A percentile compares a stretch with the other conserved stretches of the same genome.
Evolutionary conservation across 2,329 filamentous ascomycete species (phyloP).

Genomic region (Fusarium guadeloupense): DNA sequence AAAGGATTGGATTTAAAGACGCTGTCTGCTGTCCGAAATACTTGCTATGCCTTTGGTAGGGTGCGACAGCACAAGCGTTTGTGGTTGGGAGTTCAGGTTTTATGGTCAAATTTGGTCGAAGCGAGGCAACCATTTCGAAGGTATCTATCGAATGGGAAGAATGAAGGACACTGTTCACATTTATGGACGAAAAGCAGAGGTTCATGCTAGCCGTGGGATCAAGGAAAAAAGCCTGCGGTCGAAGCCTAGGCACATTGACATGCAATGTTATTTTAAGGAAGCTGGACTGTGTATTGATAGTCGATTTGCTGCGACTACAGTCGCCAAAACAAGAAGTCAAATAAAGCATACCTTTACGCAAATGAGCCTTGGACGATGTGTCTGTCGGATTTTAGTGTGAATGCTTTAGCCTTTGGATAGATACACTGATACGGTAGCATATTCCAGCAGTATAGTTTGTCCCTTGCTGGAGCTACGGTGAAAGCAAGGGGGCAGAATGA

Average conservation of each 20-base stretch:
- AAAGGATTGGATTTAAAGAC: conserved; percentile 37
- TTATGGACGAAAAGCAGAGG: conserved; percentile 29
- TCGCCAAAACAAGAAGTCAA: conserved; percentile 18
- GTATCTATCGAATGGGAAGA: conserved; percentile 17
- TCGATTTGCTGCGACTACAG: conserved; percentile 12
- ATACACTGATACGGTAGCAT: background rate
- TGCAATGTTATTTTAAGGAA: conserved; percentile 11
- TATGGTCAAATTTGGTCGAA: conserved; percentile 26
- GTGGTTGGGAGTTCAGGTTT: conserved; percentile 43
- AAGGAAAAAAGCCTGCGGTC: conserved; percentile 9
- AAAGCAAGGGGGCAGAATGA: conserved; percentile 4
- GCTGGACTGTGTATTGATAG: conserved; percentile 29
- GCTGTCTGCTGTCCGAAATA: conserved; percentile 30
- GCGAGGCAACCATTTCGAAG: conserved; percentile 12
- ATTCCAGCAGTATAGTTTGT: background rate
- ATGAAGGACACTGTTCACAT: conserved; percentile 20
- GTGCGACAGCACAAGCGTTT: conserved; percentile 42
- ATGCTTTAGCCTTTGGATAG: background rate
- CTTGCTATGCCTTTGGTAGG: conserved; percentile 26
- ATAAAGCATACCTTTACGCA: conserved; percentile 16
- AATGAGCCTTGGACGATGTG: background rate
- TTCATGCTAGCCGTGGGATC: conserved; percentile 14
- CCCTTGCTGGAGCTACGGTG: background rate
- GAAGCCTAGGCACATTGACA: background rate
- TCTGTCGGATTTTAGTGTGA: background rate